phyloP scores from a whole-genome alignment of 495 filamentous ascomycete genomes.

The Talaromyces nanjingensis region DNA sequence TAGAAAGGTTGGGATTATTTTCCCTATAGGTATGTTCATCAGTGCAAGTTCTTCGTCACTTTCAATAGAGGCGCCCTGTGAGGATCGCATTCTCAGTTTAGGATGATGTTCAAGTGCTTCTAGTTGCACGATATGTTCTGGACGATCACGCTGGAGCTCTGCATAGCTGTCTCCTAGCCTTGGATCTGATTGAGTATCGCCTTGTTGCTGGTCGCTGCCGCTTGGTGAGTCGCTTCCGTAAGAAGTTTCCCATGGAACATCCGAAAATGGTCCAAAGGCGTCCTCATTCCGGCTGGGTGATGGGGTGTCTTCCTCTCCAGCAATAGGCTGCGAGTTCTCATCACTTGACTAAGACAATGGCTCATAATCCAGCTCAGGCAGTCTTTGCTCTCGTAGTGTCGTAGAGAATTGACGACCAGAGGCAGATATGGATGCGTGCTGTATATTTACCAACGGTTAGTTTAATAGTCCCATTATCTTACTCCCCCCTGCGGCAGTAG shows the following conservation, averaged over 20 bases:
- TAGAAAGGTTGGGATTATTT: conserved; percentile 13
- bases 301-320: conserved; percentile 10
- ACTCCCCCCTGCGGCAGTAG: conserved; percentile 16
- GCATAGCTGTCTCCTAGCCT: conserved; percentile 11
- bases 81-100: conserved; percentile 10
- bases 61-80: conserved; percentile 4
- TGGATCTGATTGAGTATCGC: conserved; percentile 7
- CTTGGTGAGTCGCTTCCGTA: conserved; percentile 10
- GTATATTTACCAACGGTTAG: conserved; percentile 11
- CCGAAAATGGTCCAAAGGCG: conserved; percentile 11
- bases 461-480: conserved; percentile 15
- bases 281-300: conserved; percentile 11
- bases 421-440: conserved; percentile 12
- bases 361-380: conserved; percentile 12
- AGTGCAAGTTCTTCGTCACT: conserved; percentile 13
- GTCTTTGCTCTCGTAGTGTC: conserved; percentile 10
- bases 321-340: conserved; percentile 13
- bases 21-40: conserved; percentile 13
- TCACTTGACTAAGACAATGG: neutral
- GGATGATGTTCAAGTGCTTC: conserved; percentile 13
- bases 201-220: conserved; percentile 12
- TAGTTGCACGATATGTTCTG: conserved; percentile 10
- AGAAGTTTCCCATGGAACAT: conserved; percentile 8
- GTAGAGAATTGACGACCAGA: conserved; percentile 11
- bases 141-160: conserved; percentile 9